These are phyloP conservation scores for Ceratobasidium sp. DNA, from an alignment of 1,284 basidiomycete genomes.

Conservation along the genomic window DNA sequence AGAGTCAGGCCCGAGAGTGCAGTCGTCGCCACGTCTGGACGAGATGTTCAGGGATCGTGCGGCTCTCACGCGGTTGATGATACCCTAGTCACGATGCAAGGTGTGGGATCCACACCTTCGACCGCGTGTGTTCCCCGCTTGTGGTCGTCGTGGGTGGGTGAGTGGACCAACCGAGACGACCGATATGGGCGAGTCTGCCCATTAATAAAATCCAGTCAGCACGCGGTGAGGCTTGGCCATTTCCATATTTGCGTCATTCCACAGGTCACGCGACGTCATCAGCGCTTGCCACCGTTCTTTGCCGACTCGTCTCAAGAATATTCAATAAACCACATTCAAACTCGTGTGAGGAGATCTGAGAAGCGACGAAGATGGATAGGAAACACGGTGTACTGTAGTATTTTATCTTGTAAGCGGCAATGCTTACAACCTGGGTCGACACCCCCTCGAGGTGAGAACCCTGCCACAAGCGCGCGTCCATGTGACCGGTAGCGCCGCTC, in stretches of 20 bases:
- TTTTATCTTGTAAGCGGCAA: too few species aligned
- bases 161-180: background rate
- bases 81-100: background rate
- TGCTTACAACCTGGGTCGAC: too few species aligned
- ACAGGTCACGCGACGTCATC: constrained; percentile 26
- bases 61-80: constrained; percentile 43
- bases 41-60: constrained; percentile 29
- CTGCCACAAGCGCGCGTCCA: too few species aligned
- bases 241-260: constrained; percentile 32
- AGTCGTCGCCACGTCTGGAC: constrained; percentile 30
- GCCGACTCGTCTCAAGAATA: too few species aligned
- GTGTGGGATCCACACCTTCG: constrained; percentile 34
- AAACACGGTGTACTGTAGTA: too few species aligned
- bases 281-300: background rate
- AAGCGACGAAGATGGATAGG: too few species aligned
- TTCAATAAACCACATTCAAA: too few species aligned
- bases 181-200: constrained; percentile 9
- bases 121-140: background rate
- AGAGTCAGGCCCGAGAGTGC: too few species aligned
- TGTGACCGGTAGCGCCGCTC: too few species aligned
- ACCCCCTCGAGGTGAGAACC: too few species aligned
- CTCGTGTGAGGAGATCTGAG: too few species aligned
- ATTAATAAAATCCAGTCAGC: constrained; percentile 30
- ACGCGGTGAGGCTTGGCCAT: constrained; percentile 10
- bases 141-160: background rate